Conservation (phyloP, 331 rosid genomes). For the Spiraea crenata region DNA sequence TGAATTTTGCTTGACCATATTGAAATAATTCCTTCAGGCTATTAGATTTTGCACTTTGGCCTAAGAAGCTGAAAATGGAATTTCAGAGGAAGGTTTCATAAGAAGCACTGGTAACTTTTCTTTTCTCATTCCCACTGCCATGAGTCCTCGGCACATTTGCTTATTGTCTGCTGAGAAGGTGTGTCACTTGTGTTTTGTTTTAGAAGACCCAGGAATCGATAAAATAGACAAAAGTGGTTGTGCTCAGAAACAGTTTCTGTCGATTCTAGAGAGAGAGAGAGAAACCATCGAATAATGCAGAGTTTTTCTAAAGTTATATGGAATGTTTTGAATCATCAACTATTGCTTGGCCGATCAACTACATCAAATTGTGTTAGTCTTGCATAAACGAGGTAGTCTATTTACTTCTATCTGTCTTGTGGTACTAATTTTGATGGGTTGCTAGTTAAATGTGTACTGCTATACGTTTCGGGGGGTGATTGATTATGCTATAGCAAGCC, state of each 20-base stretch:
- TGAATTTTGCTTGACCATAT: neutral
- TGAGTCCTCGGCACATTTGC: constrained; percentile 1
- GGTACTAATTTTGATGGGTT: too few species aligned
- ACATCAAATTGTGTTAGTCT: too few species aligned
- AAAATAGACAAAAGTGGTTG: constrained; percentile 24
- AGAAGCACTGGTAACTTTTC: constrained; percentile 13
- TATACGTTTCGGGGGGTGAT: too few species aligned
- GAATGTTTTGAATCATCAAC: constrained; percentile 65
- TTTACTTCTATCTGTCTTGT: too few species aligned
- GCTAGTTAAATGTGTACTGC: too few species aligned
- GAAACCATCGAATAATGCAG: constrained; percentile 61
- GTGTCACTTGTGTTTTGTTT: constrained; percentile 9
- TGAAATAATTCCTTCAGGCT: neutral
- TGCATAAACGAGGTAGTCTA: too few species aligned
- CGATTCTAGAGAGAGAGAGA: constrained; percentile 34
- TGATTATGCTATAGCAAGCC: too few species aligned
- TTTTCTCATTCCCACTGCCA: constrained; percentile 3
- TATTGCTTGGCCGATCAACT: too few species aligned
- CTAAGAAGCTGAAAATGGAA: constrained; percentile 31
- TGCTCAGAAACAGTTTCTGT: constrained; percentile 25
- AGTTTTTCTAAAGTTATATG: constrained; percentile 65
- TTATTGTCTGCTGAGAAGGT: neutral
- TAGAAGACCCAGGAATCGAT: constrained; percentile 31
- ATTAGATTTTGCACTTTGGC: neutral
- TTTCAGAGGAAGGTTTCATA: constrained; percentile 45